Conservation (phyloP, 1,284 basidiomycete genomes). For the Boletus semigastroideus region DNA sequence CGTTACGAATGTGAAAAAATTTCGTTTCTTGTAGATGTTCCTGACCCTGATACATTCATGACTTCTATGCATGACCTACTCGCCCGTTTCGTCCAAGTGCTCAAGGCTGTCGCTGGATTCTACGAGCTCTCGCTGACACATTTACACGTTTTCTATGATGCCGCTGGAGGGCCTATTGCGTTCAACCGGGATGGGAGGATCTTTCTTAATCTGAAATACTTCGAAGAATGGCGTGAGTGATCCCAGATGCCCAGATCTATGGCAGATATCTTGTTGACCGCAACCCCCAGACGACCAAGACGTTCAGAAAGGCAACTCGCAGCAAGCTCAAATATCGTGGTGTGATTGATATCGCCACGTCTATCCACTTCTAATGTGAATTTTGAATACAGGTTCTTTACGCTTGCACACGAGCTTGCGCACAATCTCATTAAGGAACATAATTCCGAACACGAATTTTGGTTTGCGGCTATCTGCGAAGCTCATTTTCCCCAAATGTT, state of each 20-base stretch:
- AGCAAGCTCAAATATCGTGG: background rate
- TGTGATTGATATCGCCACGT: background rate
- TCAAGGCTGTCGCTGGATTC: conserved; percentile 54
- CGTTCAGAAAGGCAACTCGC: background rate
- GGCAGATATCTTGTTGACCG: background rate
- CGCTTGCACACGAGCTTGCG: background rate
- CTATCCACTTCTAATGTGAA: too few relatives aligned
- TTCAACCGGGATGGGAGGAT: background rate
- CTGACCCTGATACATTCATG: conserved; percentile 47
- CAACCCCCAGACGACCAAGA: background rate
- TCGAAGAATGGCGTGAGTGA: background rate
- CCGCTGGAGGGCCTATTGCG: background rate
- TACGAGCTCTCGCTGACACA: conserved; percentile 64
- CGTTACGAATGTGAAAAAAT: background rate
- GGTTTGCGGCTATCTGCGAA: conserved; percentile 1
- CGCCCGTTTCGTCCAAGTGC: conserved; percentile 62
- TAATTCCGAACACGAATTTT: conserved; percentile 1
- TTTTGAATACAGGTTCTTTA: background rate
- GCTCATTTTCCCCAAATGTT: background rate
- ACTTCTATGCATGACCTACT: conserved; percentile 48
- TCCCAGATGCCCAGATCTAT: background rate
- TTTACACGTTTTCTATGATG: conserved; percentile 85
- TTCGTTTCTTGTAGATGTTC: conserved; percentile 43
- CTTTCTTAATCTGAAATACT: background rate
- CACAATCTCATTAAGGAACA: background rate